phyloP scores from a whole-genome alignment of 768 basidiomycete genomes.

The Suillus clintonianus region DNA sequence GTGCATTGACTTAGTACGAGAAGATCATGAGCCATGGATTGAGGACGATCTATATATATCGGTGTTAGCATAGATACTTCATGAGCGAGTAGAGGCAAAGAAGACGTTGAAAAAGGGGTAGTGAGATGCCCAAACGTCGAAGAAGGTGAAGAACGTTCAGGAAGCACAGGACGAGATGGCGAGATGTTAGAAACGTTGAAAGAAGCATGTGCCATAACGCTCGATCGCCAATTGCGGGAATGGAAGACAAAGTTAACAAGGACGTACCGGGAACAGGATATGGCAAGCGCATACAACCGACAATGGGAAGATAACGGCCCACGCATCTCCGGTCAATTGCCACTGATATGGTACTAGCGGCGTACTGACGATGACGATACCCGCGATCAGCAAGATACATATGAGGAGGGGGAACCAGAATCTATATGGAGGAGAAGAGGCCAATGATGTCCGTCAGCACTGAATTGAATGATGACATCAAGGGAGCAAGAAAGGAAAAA shows the following conservation, averaged over 20 bases:
- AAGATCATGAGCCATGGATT: conserved; percentile 92
- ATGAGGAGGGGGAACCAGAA: conserved; percentile 45
- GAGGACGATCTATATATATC: conserved; percentile 60
- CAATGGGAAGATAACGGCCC: conserved; percentile 80
- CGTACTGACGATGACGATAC: conserved; percentile 59
- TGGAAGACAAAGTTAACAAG: conserved; percentile 7
- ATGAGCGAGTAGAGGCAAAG: background rate
- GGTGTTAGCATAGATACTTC: conserved; percentile 15
- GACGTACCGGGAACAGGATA: conserved; percentile 72
- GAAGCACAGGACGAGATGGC: background rate
- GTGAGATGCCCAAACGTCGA: conserved; percentile 25
- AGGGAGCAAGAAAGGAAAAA: background rate
- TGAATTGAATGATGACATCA: conserved; percentile 9
- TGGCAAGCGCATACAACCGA: conserved; percentile 69
- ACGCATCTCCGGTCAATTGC: conserved; percentile 56
- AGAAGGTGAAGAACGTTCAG: conserved; percentile 1
- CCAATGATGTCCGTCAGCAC: conserved; percentile 15
- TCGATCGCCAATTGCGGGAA: background rate
- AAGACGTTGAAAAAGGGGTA: conserved; percentile 25
- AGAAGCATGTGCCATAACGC: background rate
- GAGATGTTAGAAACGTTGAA: background rate
- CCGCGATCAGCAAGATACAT: conserved; percentile 51
- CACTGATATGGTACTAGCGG: conserved; percentile 64
- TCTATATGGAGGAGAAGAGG: conserved; percentile 15
- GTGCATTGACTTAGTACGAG: conserved; percentile 41